A percentile compares a stretch with the other conserved stretches of the same genome.
These are phyloP conservation scores for Colletotrichum siamense DNA, from an alignment of 2,329 filamentous ascomycete species.

Conservation along the genomic window DNA sequence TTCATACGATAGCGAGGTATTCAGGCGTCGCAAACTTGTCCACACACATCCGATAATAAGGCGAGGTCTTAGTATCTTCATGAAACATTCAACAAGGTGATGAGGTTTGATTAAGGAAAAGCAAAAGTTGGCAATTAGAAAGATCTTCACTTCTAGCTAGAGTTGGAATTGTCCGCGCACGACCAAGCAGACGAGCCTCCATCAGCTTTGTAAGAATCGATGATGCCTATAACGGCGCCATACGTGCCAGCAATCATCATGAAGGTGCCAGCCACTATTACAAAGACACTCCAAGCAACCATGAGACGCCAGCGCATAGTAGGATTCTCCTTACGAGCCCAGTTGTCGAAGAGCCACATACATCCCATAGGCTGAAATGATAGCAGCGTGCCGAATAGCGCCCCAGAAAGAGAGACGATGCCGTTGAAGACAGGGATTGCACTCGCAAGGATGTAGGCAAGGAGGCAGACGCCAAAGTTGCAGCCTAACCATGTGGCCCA, in stretches of 20 bases:
- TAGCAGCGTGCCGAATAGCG: slow-evolving; percentile 32
- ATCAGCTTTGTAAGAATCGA: not conserved
- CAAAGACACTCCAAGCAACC: slow-evolving; percentile 23
- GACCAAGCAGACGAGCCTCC: slow-evolving; percentile 12
- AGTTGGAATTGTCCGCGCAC: slow-evolving; percentile 17
- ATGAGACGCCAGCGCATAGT: slow-evolving; percentile 19
- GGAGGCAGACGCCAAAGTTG: slow-evolving; percentile 18
- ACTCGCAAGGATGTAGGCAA: slow-evolving; percentile 28
- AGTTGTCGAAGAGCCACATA: slow-evolving; percentile 34
- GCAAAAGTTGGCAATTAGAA: not conserved
- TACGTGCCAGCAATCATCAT: slow-evolving; percentile 18
- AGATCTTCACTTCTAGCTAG: not conserved
- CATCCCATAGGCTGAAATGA: slow-evolving; percentile 34
- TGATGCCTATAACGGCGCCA: slow-evolving; percentile 10
- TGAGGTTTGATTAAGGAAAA: not conserved
- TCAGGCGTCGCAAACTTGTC: not conserved
- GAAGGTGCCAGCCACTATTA: slow-evolving; percentile 16
- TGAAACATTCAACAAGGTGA: too few species aligned
- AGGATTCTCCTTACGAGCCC: slow-evolving; percentile 12
- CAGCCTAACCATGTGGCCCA: slow-evolving; percentile 35
- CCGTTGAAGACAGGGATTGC: slow-evolving; percentile 27
- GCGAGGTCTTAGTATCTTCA: not conserved
- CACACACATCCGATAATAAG: not conserved
- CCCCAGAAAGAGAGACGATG: slow-evolving; percentile 33
- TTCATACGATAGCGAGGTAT: not conserved